These are phyloP conservation scores for Cinnamomum chago DNA, from an alignment of 164 flowering plant species.

Conservation along the genomic window DNA sequence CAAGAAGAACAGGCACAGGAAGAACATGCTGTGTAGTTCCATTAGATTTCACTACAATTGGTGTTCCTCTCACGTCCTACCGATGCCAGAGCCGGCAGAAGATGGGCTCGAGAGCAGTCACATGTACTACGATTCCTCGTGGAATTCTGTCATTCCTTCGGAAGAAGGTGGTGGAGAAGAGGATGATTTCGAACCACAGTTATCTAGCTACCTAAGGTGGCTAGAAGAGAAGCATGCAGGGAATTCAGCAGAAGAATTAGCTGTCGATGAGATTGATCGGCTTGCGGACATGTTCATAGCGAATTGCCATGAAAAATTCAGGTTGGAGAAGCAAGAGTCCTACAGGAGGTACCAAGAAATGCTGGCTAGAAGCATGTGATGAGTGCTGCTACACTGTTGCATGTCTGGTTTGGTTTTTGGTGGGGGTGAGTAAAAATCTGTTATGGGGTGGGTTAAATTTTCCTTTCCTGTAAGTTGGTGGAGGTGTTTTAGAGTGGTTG, in stretches of 20 bases:
- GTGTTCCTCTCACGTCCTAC: constrained; percentile 66
- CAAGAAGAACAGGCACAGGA: constrained; percentile 24
- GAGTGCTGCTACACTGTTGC: not conserved
- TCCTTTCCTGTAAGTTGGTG: constrained; percentile 1
- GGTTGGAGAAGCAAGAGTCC: constrained; percentile 94
- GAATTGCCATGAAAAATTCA: constrained; percentile 80
- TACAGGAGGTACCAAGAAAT: constrained; percentile 85
- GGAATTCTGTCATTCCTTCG: constrained; percentile 39
- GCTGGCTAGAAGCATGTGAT: constrained; percentile 80
- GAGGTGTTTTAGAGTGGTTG: not conserved
- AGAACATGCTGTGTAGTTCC: constrained; percentile 44
- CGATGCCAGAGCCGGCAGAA: constrained; percentile 38
- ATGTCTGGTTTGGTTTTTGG: not conserved
- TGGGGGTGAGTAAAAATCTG: not conserved
- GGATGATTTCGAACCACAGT: constrained; percentile 23
- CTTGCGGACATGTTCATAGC: constrained; percentile 92
- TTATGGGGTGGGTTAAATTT: constrained; percentile 1
- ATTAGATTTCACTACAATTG: constrained; percentile 77
- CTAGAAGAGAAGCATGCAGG: constrained; percentile 50
- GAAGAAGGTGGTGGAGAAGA: constrained; percentile 13
- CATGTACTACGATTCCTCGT: constrained; percentile 53
- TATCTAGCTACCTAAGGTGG: constrained; percentile 68
- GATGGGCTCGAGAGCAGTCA: constrained; percentile 15
- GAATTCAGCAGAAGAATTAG: constrained; percentile 14
- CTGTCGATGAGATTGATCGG: constrained; percentile 61